Evolutionary conservation across 352 stramenopile species (phyloP), one percentile per base, ranked within the genome.

Genomic region (Phytophthora ohioensis): DNA sequence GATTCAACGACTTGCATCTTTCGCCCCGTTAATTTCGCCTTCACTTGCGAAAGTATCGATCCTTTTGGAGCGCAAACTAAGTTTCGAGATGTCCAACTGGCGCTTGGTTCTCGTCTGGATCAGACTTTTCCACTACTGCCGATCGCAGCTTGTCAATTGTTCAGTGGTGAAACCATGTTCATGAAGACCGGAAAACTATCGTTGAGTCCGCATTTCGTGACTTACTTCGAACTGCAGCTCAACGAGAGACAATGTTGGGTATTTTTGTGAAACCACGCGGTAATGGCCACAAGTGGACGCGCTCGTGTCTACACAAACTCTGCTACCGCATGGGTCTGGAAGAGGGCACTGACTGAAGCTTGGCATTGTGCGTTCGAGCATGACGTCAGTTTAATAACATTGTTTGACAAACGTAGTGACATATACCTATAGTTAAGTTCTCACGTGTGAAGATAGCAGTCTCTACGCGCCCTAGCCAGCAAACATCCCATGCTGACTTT

Each of bases 231-330:
- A 54, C 36, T 5, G 11, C 78, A 9, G 7, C 3, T 1, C 38
- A 71, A 21, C 73, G 69, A 61, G 71, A 82, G 42, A 13, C 30
- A 7, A 69, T 39, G 1, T 35, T 82, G n/a, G 66, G 56, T 30
- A 69, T 71, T 32, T 84, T 82, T 54, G 63, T 84, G 3, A 59
- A 43, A 15, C 73, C 61, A 3, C 67, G 75, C 27, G 72, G 76
- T 3, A 73, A 73, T 10, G 42, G 53, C 8, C 65, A 84, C 59
- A 69, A 72, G 17, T 90, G 79, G 79, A 65, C 60, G 10, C 66
- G 64, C 34, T 90, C 79, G 43, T 72, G 78, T 30, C 55, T 90
- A 41, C 75, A 84, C 47, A 53, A 82, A 31, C 57, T 87, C 13
- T 77, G 69, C 48, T 67, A 68, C 39, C 60, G 61, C 6, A 81